Evolutionary conservation across 1,139 yeast species (phyloP).

Genomic region (Wickerhamomyces sp.): DNA sequence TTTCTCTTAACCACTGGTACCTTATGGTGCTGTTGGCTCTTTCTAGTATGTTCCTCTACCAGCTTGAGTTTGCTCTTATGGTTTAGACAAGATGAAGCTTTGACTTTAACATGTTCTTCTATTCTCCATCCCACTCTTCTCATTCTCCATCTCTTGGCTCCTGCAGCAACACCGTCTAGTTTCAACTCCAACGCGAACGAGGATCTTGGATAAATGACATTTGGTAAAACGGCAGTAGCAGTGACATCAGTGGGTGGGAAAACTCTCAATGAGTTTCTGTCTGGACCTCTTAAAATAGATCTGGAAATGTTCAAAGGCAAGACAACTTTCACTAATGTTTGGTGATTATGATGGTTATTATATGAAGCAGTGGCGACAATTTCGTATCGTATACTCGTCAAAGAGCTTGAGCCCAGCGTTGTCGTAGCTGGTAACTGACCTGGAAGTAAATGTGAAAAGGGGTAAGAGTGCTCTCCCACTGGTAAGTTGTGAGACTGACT

Average conservation of each 20-base stretch:
- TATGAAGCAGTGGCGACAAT: conserved; percentile 59
- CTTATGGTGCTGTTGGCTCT: conserved; percentile 25
- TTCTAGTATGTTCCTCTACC: conserved; percentile 40
- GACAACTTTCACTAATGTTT: conserved; percentile 21
- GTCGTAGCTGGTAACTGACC: conserved; percentile 88
- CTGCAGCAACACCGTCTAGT: conserved; percentile 68
- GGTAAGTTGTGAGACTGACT: conserved; percentile 48
- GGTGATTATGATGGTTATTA: conserved; percentile 24
- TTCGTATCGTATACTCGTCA: conserved; percentile 63
- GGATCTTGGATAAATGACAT: conserved; percentile 84
- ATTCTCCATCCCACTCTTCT: conserved; percentile 83
- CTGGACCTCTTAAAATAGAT: conserved; percentile 77
- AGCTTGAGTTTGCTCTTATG: conserved; percentile 47
- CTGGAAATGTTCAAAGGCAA: conserved; percentile 74
- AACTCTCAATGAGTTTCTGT: conserved; percentile 79
- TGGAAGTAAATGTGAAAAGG: conserved; percentile 87
- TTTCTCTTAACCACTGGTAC: conserved; percentile 28
- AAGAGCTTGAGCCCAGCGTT: conserved; percentile 50
- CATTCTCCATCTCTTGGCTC: conserved; percentile 84
- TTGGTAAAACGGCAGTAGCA: conserved; percentile 82
- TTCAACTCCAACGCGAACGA: conserved; percentile 77
- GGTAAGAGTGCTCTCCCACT: conserved; percentile 77
- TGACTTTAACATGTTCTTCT: conserved; percentile 72
- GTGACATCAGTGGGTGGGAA: conserved; percentile 94
- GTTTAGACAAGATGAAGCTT: conserved; percentile 49